Evolutionary conservation across 148 eudicot genomes (phyloP).

Genomic region (Fagopyrum esculentum): DNA sequence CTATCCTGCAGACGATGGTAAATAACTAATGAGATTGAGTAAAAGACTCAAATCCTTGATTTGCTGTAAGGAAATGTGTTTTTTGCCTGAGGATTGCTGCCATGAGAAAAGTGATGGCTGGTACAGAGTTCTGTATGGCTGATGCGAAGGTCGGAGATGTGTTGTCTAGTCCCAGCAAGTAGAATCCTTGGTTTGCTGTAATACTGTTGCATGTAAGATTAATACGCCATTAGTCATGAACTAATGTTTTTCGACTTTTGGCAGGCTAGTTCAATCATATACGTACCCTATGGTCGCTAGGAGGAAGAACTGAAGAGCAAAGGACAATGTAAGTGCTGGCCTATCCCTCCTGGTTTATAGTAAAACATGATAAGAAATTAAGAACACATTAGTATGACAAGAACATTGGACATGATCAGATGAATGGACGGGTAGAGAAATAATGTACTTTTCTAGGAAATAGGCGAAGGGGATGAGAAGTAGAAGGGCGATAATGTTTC

Average conservation of each 20-base stretch:
- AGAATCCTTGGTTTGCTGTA: constrained; percentile 94
- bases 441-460: constrained; percentile 65
- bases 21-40: neutral
- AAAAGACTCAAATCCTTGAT: neutral
- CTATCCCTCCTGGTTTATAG: constrained; percentile 67
- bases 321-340: constrained; percentile 58
- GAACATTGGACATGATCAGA: neutral
- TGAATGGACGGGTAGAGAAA: neutral
- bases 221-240: neutral
- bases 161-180: constrained; percentile 88
- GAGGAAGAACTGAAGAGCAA: constrained; percentile 73
- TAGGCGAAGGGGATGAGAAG: constrained; percentile 82
- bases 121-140: constrained; percentile 71
- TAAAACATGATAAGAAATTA: constrained; percentile 8
- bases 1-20: constrained; percentile 46
- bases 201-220: constrained; percentile 37
- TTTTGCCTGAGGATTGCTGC: constrained; percentile 68
- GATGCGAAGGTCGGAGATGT: too few relatives aligned
- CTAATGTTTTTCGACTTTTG: too few relatives aligned
- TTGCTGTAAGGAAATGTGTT: neutral
- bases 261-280: too few relatives aligned
- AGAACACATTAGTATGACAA: neutral
- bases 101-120: constrained; percentile 97
- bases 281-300: constrained; percentile 79
- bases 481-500: constrained; percentile 74